Evolutionary conservation across 2,329 filamentous ascomycete species (phyloP).

Genomic region (Aspergillus cejpii): DNA sequence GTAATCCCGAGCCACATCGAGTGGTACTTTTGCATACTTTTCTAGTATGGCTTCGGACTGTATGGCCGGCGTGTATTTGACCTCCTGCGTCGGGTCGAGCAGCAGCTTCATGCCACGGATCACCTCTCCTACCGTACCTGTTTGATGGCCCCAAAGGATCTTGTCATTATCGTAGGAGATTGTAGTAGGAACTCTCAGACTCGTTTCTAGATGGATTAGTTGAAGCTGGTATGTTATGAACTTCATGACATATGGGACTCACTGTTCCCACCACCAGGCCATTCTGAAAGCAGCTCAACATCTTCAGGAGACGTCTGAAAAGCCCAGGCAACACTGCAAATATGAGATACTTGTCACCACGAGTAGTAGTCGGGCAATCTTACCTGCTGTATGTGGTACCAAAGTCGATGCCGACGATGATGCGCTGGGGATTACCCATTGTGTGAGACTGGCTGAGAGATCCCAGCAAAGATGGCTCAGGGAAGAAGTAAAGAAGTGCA

Average conservation of each 20-base stretch:
- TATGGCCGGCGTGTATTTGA: conserved; percentile 4
- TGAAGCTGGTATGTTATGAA: neutral
- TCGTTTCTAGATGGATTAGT: conserved; percentile 11
- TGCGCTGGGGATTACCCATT: neutral
- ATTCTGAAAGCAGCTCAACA: conserved; percentile 18
- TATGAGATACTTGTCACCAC: neutral
- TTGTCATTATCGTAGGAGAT: conserved; percentile 7
- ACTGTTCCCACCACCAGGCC: conserved; percentile 25
- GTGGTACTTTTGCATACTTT: neutral
- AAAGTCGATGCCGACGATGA: conserved; percentile 27
- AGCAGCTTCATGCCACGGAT: conserved; percentile 21
- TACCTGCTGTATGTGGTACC: conserved; percentile 30
- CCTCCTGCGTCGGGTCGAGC: conserved; percentile 12
- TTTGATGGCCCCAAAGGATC: conserved; percentile 22
- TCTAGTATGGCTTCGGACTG: neutral
- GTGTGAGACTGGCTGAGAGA: neutral
- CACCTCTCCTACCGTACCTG: conserved; percentile 16
- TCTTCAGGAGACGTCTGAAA: conserved; percentile 9
- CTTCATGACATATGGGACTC: conserved; percentile 1
- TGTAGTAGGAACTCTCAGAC: conserved; percentile 19
- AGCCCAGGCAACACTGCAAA: conserved; percentile 16
- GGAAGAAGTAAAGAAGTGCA: neutral
- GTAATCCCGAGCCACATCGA: conserved; percentile 10
- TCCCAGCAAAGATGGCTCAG: neutral
- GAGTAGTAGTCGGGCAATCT: neutral